Percentiles rank a stretch among this genome's conserved stretches.
phyloP scores from a whole-genome alignment of 1,284 basidiomycete genomes.

The Somion occarium region DNA sequence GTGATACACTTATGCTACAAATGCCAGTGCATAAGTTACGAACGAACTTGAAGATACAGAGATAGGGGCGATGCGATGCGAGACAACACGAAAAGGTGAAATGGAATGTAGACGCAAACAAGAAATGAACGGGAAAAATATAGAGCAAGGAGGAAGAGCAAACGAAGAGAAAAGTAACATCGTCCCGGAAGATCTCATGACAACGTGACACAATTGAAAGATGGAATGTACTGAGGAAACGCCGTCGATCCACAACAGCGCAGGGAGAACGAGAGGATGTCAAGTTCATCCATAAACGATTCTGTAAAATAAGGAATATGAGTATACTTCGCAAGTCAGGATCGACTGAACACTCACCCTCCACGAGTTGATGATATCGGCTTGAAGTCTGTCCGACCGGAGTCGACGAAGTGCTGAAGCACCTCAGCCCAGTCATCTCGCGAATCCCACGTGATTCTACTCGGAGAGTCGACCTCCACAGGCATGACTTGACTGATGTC shows the following conservation, averaged over 20 bases:
- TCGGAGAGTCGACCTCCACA: constrained; percentile 72
- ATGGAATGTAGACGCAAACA: not conserved
- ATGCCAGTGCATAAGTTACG: not conserved
- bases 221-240: not conserved
- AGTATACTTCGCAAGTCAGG: not conserved
- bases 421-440: constrained; percentile 68
- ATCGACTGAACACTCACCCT: constrained; percentile 48
- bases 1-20: not conserved
- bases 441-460: constrained; percentile 66
- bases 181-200: not conserved
- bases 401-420: constrained; percentile 62
- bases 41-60: not conserved
- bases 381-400: constrained; percentile 71
- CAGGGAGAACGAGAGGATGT: not conserved
- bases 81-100: not conserved
- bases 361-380: constrained; percentile 69
- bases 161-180: not conserved
- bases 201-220: not conserved
- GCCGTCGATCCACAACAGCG: not conserved
- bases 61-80: not conserved
- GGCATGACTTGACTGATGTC: constrained; percentile 76
- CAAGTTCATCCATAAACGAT: constrained; percentile 33
- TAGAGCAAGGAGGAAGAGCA: not conserved
- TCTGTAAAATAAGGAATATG: constrained; percentile 18
- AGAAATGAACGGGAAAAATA: not conserved